Evolutionary conservation across 371 early-diverging fungal species (phyloP), one percentile per base, ranked within the genome.

Genomic region (Coemansia sp.): DNA sequence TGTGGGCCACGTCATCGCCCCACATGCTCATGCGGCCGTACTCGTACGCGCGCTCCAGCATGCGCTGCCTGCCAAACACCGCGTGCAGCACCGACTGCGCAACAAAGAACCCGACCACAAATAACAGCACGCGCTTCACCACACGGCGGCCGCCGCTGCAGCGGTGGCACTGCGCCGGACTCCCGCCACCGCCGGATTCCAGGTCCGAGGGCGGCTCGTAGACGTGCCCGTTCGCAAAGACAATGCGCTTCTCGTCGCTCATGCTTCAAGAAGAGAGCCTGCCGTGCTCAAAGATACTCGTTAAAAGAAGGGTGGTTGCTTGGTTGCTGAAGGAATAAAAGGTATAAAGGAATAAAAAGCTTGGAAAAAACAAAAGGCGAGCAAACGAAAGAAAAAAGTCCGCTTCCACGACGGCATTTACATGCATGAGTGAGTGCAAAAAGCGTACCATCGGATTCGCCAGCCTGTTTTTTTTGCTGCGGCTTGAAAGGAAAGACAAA

Each of bases 241-340:
- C 56, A 39, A 46, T 57, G 58, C 50, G 62, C 49, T 72, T 72
- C 59, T 72, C 72, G 64, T 58, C 52, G 60, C 64, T 67, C 72
- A 72, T 72, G 29, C 55, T 32, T 34, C 10, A 38, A 16, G 43
- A 47, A 39, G 39, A 38, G 38, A 55, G 50, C 50, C 18, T 24
- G 43, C 5, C 16, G n/a, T n/a, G 16, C 16, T n/a, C 12, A 43
- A 16, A 24, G 16, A 40, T 32, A 32, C 9, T 24, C 24, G 24
- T 24, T 24, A 24, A 24, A 24, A 24, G 24, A 24, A 24, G 24
- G 24, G 24, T 24, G 24, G 24, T 24, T 24, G 24, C 24, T 24
- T 24, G 24, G 24, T 24, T 24, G 24, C 24, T 24, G 24, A 24
- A 24, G 24, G 24, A 36, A 29, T 33, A 43, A 18, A 14, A 43